Evolutionary conservation across 108 stramenopile species (phyloP).

Genomic region (Pseudonitzschia delicatissima): DNA sequence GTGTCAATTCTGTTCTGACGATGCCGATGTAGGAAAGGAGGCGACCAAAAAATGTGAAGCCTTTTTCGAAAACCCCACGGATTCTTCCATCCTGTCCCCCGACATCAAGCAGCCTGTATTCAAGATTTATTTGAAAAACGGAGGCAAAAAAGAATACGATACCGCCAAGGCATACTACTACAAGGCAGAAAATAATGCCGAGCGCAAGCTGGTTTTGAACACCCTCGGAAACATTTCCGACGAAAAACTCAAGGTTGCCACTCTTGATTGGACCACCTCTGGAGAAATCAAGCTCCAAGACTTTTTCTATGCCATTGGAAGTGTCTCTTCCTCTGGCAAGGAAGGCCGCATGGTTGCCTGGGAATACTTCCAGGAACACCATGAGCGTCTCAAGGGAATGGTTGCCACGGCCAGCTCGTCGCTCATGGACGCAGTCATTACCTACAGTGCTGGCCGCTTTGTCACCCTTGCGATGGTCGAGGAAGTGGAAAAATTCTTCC

Average conservation of each 20-base stretch:
- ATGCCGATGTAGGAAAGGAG: slow-evolving; percentile 68
- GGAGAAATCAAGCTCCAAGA: slow-evolving; percentile 95
- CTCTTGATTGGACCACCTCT: slow-evolving; percentile 89
- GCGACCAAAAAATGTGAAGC: slow-evolving; percentile 73
- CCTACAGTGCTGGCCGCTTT: slow-evolving; percentile 82
- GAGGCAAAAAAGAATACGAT: slow-evolving; percentile 81
- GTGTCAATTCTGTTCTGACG: slow-evolving; percentile 74
- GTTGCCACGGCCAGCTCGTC: slow-evolving; percentile 82
- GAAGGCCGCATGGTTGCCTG: slow-evolving; percentile 86
- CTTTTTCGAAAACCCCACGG: slow-evolving; percentile 70
- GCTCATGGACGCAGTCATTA: slow-evolving; percentile 90
- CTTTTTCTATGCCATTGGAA: slow-evolving; percentile 95
- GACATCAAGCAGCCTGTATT: slow-evolving; percentile 88
- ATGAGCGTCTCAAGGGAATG: slow-evolving; percentile 75
- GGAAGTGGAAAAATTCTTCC: slow-evolving; percentile 91
- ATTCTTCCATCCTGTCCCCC: slow-evolving; percentile 65
- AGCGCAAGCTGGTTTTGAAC: slow-evolving; percentile 72
- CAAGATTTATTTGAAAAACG: slow-evolving; percentile 88
- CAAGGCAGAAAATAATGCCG: slow-evolving; percentile 75
- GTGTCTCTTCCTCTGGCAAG: slow-evolving; percentile 63
- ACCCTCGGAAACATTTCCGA: slow-evolving; percentile 68
- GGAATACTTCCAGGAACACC: slow-evolving; percentile 88
- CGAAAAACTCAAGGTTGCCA: slow-evolving; percentile 65
- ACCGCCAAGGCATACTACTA: slow-evolving; percentile 67
- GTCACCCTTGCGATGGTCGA: slow-evolving; percentile 76